These are phyloP conservation scores for Parathielavia appendiculata DNA, from an alignment of 495 filamentous ascomycete species.

Conservation along the genomic window DNA sequence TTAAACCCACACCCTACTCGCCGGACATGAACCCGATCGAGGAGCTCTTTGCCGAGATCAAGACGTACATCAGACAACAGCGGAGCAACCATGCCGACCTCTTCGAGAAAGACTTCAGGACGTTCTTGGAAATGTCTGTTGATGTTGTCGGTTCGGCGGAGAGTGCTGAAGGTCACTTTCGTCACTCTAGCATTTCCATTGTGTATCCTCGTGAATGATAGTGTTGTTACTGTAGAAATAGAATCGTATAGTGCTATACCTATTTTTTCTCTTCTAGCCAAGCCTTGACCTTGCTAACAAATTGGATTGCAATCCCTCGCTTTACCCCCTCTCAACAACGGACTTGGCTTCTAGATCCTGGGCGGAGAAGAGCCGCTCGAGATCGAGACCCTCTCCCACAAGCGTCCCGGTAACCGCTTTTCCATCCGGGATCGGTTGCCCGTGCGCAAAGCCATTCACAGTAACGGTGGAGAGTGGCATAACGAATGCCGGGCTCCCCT, in stretches of 20 bases:
- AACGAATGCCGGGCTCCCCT: slow-evolving; percentile 1
- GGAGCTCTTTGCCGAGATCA: not conserved
- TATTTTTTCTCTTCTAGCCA: slow-evolving; percentile 15
- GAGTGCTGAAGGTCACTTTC: too few species aligned
- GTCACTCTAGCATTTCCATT: not conserved
- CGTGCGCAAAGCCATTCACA: slow-evolving; percentile 12
- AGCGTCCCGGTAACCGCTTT: slow-evolving; percentile 10
- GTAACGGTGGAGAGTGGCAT: slow-evolving; percentile 9
- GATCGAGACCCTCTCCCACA: slow-evolving; percentile 16
- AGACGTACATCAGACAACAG: not conserved
- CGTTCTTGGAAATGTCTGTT: too few species aligned
- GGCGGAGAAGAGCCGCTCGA: slow-evolving; percentile 11
- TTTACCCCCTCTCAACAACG: slow-evolving; percentile 13
- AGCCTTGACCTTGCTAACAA: slow-evolving; percentile 19
- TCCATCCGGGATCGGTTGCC: slow-evolving; percentile 8
- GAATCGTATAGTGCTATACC: not conserved
- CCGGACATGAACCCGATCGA: not conserved
- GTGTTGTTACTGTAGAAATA: slow-evolving; percentile 14
- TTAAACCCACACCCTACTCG: not conserved
- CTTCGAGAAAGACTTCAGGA: too few species aligned
- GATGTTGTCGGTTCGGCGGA: too few species aligned
- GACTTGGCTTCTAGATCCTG: slow-evolving; percentile 15
- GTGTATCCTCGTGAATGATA: slow-evolving; percentile 15
- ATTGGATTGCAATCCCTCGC: slow-evolving; percentile 16
- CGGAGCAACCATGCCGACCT: too few species aligned